Evolutionary conservation across 2,329 filamentous ascomycete species (phyloP).

Genomic region (Pseudocercospora fijiensis): DNA sequence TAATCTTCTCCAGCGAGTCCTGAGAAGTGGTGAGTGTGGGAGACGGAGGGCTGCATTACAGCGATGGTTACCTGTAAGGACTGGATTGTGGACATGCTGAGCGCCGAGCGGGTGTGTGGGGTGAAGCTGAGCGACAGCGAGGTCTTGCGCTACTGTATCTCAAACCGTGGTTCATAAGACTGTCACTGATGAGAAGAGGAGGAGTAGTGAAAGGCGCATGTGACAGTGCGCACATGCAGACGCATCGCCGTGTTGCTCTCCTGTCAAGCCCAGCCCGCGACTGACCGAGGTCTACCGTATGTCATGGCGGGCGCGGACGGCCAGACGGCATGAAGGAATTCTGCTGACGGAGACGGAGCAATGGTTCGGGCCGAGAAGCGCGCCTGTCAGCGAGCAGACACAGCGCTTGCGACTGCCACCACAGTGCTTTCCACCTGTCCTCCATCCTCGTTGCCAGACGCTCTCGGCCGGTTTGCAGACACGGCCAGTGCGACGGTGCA

Average conservation of each 20-base stretch:
- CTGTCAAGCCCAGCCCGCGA: neutral
- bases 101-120: neutral
- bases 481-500: neutral
- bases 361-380: neutral
- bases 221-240: neutral
- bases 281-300: neutral
- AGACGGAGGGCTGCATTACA: neutral
- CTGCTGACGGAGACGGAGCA: neutral
- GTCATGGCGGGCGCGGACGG: no score
- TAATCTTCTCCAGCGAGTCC: conserved; percentile 70
- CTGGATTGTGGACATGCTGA: conserved; percentile 21
- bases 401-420: neutral
- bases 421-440: neutral
- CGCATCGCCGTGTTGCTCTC: neutral
- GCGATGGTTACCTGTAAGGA: conserved; percentile 17
- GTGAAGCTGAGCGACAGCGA: neutral
- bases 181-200: neutral
- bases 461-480: neutral
- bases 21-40: conserved; percentile 39
- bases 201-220: neutral
- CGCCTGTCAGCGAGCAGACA: neutral
- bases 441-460: neutral
- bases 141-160: neutral
- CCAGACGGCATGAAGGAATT: neutral
- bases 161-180: neutral